Conservation (phyloP, 495 filamentous ascomycete genomes). For the Tuber indicum region DNA sequence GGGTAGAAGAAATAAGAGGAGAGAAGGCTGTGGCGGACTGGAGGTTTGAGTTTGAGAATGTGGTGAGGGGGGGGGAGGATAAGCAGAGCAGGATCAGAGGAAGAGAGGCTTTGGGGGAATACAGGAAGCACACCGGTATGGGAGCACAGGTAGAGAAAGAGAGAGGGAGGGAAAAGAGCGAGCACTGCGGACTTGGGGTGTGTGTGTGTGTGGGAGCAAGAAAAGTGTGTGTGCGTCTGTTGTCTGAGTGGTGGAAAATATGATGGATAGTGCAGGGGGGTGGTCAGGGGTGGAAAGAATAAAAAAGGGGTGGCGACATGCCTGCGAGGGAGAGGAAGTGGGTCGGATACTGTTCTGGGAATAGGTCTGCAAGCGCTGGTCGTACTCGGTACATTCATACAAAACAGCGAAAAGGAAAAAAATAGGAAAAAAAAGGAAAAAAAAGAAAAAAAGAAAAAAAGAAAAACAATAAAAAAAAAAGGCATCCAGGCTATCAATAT, state of each 20-base stretch:
- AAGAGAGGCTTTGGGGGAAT: slow-evolving; percentile 38
- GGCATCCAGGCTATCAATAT: slow-evolving; percentile 44
- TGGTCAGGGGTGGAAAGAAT: slow-evolving; percentile 31
- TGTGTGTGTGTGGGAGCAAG: slow-evolving; percentile 44
- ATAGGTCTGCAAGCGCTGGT: slow-evolving; percentile 38
- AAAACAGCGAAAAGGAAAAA: slow-evolving; percentile 31
- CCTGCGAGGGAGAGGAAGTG: slow-evolving; percentile 26
- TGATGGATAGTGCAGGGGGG: slow-evolving; percentile 44
- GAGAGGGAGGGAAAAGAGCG: slow-evolving; percentile 40
- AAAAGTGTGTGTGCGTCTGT: slow-evolving; percentile 26
- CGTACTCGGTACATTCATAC: slow-evolving; percentile 15
- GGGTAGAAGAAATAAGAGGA: slow-evolving; percentile 37
- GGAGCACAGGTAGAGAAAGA: slow-evolving; percentile 43
- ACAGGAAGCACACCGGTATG: slow-evolving; percentile 44
- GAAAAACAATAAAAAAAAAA: slow-evolving; percentile 44
- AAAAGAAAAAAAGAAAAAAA: slow-evolving; percentile 44
- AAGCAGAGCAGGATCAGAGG: slow-evolving; percentile 28
- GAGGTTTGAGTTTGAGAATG: background rate
- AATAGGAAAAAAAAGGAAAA: slow-evolving; percentile 18
- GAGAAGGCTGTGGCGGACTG: slow-evolving; percentile 23
- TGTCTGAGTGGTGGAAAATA: slow-evolving; percentile 44
- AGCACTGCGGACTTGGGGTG: slow-evolving; percentile 43
- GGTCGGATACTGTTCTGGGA: slow-evolving; percentile 35
- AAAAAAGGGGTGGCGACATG: slow-evolving; percentile 40
- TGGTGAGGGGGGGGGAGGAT: slow-evolving; percentile 26